Evolutionary conservation across 225 moss, liverwort and hornwort genomes (phyloP), one percentile per base, ranked within the genome.

Genomic region (Marchantia polymorpha): DNA sequence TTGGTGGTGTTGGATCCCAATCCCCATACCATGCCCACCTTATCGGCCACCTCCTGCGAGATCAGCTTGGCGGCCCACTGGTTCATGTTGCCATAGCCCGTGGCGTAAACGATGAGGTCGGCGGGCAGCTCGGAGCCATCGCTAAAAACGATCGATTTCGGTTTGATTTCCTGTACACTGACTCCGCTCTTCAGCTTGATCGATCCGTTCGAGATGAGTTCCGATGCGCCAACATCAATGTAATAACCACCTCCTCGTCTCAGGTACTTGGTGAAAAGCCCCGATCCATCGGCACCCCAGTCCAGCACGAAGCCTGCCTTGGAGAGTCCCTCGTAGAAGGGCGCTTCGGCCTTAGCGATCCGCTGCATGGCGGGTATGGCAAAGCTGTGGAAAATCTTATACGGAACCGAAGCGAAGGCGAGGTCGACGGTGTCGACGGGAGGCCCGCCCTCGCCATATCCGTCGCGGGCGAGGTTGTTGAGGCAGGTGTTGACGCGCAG

Each of bases 31-130:
- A 64, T 70, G 16, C 76, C 82, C 65, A 82, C 76, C 68, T 75
- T 82, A 29, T 82, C 82, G 50, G 82, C 82, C 69, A 82, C 82
- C 65, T 82, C 81, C 68, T 70, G 66, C 20, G 82, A 81, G 19
- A 82, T 76, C 0, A 82, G 76, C 82, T 67, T 82, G 10, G 65
- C 76, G 1, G 74, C 81, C 81, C 81, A 81, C 20, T 76, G 46
- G 19, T 65, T 81, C 81, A 81, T 81, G 64, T 73, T 67, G 12
- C 75, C 74, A 17, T 67, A 77, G 3, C 82, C 76, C 12, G 76
- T 82, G 39, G 82, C 82, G 76, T 68, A 81, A 20, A 82, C 69
- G 6, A 82, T 39, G 16, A 82, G 69, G n/a, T 81, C 81, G 10
- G 81, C 81, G 11, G 26, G 7, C 30, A 76, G 66, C 65, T 81